These are phyloP conservation scores for Fulvia fulva DNA, from an alignment of 2,329 filamentous ascomycete species.

Conservation along the genomic window DNA sequence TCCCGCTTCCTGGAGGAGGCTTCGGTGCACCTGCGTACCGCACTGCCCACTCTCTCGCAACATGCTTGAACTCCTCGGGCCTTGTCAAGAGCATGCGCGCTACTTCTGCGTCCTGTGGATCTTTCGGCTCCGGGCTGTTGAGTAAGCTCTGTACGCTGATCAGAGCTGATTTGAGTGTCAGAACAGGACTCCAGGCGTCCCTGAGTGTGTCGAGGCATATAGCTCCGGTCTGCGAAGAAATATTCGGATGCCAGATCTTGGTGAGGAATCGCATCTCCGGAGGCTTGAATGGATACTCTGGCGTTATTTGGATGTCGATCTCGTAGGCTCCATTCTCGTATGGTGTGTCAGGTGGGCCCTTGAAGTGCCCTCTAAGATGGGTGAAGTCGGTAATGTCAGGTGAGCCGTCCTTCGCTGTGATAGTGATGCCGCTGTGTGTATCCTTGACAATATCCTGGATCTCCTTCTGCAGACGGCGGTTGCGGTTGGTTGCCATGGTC, in stretches of 20 bases:
- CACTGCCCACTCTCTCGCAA: conserved; percentile 88
- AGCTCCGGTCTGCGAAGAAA: conserved; percentile 75
- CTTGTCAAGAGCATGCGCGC: conserved; percentile 81
- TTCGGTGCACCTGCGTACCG: conserved; percentile 73
- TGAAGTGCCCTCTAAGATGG: conserved; percentile 77
- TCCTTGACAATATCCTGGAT: conserved; percentile 71
- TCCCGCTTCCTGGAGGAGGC: conserved; percentile 47
- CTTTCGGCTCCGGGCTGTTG: conserved; percentile 88
- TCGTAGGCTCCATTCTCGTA: conserved; percentile 82
- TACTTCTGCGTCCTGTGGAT: conserved; percentile 94
- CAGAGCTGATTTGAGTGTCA: conserved; percentile 93
- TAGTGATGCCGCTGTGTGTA: conserved; percentile 70
- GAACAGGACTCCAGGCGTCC: conserved; percentile 87
- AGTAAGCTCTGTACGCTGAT: conserved; percentile 91
- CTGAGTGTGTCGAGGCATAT: conserved; percentile 94
- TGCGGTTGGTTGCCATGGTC: conserved; percentile 52
- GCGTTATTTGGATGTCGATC: conserved; percentile 82
- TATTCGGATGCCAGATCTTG: conserved; percentile 94
- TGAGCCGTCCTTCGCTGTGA: conserved; percentile 41
- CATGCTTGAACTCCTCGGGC: conserved; percentile 72
- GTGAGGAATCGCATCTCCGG: conserved; percentile 89
- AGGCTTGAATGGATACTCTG: conserved; percentile 88
- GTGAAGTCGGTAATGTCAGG: conserved; percentile 66
- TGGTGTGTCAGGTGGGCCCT: conserved; percentile 84
- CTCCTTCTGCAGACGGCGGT: conserved; percentile 68